phyloP scores from a whole-genome alignment of 2,329 filamentous ascomycete species.

The Xylaria sp. region DNA sequence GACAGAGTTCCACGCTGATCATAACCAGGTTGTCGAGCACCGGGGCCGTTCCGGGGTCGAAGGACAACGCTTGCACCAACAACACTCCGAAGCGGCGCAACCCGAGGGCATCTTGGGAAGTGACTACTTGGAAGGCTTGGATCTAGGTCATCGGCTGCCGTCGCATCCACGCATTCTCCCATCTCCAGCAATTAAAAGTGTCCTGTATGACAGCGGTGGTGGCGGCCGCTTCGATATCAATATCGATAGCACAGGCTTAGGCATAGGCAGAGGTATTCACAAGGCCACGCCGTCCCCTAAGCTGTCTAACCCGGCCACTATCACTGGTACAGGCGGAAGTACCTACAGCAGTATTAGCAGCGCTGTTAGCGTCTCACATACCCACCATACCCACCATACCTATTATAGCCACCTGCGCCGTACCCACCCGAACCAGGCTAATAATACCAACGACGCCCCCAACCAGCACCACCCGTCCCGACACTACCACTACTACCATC shows the following conservation, averaged over 20 bases:
- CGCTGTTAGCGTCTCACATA: slow-evolving; percentile 7
- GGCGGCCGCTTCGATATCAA: not conserved
- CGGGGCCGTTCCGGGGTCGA: not conserved
- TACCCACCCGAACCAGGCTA: slow-evolving; percentile 26
- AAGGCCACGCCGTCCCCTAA: slow-evolving; percentile 17
- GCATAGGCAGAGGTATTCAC: not conserved
- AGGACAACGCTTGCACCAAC: slow-evolving; percentile 5
- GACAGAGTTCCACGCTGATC: slow-evolving; percentile 7
- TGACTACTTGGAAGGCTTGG: slow-evolving; percentile 12
- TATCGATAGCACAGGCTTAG: not conserved
- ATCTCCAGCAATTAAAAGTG: not conserved
- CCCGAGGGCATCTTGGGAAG: not conserved
- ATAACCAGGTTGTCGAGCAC: not conserved
- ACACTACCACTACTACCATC: slow-evolving; percentile 9
- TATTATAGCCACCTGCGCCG: no score
- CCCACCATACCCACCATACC: slow-evolving; percentile 18
- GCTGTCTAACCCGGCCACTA: not conserved
- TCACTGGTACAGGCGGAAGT: not conserved
- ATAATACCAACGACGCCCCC: slow-evolving; percentile 2
- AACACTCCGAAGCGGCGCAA: not conserved
- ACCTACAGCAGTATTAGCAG: no score
- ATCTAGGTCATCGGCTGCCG: slow-evolving; percentile 8
- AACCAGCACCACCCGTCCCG: slow-evolving; percentile 23
- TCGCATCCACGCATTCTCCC: slow-evolving; percentile 18
- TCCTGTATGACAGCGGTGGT: not conserved